These are phyloP conservation scores for Epichloe typhina DNA, from an alignment of 2,329 filamentous ascomycete genomes.

Conservation along the genomic window DNA sequence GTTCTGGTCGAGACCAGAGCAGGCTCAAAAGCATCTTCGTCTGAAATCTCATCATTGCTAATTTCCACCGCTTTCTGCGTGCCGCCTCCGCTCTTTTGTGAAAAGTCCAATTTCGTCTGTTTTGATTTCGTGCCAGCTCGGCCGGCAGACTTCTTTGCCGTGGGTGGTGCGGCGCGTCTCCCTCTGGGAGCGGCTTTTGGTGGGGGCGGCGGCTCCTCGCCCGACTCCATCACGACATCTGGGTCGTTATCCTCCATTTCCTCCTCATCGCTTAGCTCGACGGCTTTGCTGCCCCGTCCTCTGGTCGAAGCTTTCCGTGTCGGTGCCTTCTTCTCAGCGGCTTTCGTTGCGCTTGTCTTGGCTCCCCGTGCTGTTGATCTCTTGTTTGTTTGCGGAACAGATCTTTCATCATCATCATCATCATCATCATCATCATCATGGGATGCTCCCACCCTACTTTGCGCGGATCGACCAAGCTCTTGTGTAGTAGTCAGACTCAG, in stretches of 20 bases:
- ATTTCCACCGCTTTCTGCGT: slow-evolving; percentile 41
- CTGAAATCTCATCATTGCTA: slow-evolving; percentile 52
- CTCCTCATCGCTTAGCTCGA: slow-evolving; percentile 25
- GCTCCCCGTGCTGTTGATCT: slow-evolving; percentile 15
- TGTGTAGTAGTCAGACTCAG: slow-evolving; percentile 7
- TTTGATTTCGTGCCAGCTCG: slow-evolving; percentile 11
- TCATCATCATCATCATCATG: slow-evolving; percentile 10
- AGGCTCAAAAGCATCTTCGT: slow-evolving; percentile 47
- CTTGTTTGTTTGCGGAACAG: slow-evolving; percentile 21
- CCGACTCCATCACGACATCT: slow-evolving; percentile 41
- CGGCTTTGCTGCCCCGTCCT: slow-evolving; percentile 25
- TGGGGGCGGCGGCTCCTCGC: slow-evolving; percentile 29
- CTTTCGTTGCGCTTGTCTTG: slow-evolving; percentile 14
- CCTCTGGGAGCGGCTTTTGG: slow-evolving; percentile 21
- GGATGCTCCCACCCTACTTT: slow-evolving; percentile 11
- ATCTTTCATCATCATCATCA: slow-evolving; percentile 2
- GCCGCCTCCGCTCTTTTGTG: slow-evolving; percentile 25
- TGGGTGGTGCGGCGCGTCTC: slow-evolving; percentile 9
- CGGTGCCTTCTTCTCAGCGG: slow-evolving; percentile 28
- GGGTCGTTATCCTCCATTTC: slow-evolving; percentile 33
- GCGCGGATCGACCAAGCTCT: slow-evolving; percentile 6
- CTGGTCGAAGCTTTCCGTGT: slow-evolving; percentile 31
- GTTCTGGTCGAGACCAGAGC: slow-evolving; percentile 25
- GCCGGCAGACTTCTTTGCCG: slow-evolving; percentile 16
- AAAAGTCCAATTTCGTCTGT: slow-evolving; percentile 23